phyloP scores from a whole-genome alignment of 1,284 basidiomycete species.

The Malassezia brasiliensis region DNA sequence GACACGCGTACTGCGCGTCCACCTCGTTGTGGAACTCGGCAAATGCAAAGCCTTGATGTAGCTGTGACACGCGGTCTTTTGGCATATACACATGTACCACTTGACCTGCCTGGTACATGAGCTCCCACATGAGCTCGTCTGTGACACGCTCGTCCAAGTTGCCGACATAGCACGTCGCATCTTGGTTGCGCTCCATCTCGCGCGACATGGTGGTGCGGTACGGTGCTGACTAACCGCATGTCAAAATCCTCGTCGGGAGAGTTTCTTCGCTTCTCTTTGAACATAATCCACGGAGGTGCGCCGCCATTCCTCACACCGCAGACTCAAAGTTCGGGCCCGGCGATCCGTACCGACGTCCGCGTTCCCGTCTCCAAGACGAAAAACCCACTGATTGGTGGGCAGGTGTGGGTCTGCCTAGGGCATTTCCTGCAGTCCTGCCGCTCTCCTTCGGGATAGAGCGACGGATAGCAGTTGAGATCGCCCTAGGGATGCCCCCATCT shows the following conservation, averaged over 20 bases:
- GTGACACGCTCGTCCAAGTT: conserved; percentile 90
- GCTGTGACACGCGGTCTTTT: conserved; percentile 96
- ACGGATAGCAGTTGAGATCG: neutral
- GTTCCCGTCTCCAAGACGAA: conserved; percentile 19
- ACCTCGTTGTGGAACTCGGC: conserved; percentile 97
- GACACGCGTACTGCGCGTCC: conserved; percentile 97
- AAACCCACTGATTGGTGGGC: conserved; percentile 16
- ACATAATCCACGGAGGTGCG: conserved; percentile 19
- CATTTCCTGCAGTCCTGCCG: conserved; percentile 5
- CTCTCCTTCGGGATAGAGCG: conserved; percentile 20
- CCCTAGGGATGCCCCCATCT: neutral
- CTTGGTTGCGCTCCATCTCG: conserved; percentile 44
- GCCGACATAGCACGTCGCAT: conserved; percentile 54
- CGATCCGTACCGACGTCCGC: conserved; percentile 13
- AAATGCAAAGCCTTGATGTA: conserved; percentile 97
- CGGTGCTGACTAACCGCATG: conserved; percentile 3
- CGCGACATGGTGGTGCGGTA: conserved; percentile 22
- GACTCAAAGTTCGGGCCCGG: conserved; percentile 20
- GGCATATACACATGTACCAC: conserved; percentile 76
- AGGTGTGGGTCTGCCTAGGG: neutral
- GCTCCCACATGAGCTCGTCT: conserved; percentile 91
- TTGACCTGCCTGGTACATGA: conserved; percentile 96
- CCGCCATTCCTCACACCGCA: neutral
- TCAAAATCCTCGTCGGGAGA: neutral
- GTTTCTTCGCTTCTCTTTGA: conserved; percentile 13